Conservation (phyloP, 352 stramenopile genomes). For the Phytophthora agathidicida region DNA sequence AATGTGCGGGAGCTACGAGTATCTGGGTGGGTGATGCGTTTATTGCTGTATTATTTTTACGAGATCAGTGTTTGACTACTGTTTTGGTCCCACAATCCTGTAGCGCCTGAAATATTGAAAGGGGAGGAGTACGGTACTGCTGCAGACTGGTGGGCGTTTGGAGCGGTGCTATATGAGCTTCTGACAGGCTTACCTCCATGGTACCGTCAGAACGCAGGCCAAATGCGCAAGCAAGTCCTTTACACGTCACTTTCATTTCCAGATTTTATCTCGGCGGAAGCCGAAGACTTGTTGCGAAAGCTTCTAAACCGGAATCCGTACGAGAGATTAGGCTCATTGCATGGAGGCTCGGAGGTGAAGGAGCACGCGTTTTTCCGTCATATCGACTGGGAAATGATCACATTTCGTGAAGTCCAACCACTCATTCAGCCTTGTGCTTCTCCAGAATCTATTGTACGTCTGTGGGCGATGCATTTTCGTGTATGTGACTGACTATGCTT, state of each 20-base stretch:
- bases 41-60: not conserved
- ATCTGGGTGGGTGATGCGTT: constrained; percentile 55
- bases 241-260: constrained; percentile 62
- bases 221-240: constrained; percentile 62
- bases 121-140: constrained; percentile 74
- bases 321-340: constrained; percentile 53
- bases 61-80: not conserved
- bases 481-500: too few species aligned
- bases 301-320: constrained; percentile 56
- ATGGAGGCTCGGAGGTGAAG: constrained; percentile 63
- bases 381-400: constrained; percentile 74
- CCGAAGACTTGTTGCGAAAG: constrained; percentile 51
- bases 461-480: not conserved
- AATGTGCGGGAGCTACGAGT: constrained; percentile 83
- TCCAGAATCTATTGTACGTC: constrained; percentile 51
- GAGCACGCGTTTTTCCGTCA: constrained; percentile 66
- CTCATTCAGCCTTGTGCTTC: constrained; percentile 70
- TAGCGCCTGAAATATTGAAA: constrained; percentile 74
- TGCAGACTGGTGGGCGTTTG: constrained; percentile 85
- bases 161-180: constrained; percentile 78
- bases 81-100: too few species aligned
- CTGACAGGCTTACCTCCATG: constrained; percentile 79
- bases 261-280: constrained; percentile 52
- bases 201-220: constrained; percentile 65
- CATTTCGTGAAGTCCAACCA: constrained; percentile 58